Base-by-base conservation (phyloP, 78 protist genomes). In the Goniomonas avonlea region DNA sequence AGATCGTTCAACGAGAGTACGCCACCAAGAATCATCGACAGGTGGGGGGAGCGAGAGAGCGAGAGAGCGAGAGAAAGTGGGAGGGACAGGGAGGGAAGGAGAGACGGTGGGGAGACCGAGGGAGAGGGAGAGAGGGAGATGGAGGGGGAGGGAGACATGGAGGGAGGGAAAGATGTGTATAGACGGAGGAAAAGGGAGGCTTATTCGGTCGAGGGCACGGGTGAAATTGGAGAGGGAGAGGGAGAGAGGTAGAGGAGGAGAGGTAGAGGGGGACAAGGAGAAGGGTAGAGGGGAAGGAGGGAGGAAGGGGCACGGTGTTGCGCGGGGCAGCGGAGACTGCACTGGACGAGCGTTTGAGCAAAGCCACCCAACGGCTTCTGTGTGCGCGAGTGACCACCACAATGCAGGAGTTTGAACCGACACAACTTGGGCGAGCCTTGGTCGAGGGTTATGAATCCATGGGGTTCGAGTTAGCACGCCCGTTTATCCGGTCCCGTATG, bases 381-480 rank as follows among this genome's bases (percentile, higher is more conserved):
- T n/a, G n/a, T n/a, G n/a, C n/a, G n/a, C n/a, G n/a, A n/a, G n/a
- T n/a, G n/a, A n/a, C n/a, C n/a, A n/a, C n/a, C 69, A 11, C 27
- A 9, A 35, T 2, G 8, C 37, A 70, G 38, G 58, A 43, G 27
- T 92, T 92, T 50, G 7, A 3, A 7, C 90, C 93, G 37, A 85
- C 97, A 1, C 27, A 60, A 29, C 82, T 96, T 21, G 98, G 98
- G 7, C n/a, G 83, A 0, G 92, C 93, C 8, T 88, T 96, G 63
- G 90, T 89, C 39, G 86, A 84, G 0, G 94, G 89, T 8, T 94
- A 94, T 37, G 91, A 88, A 27, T 48, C 53, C 15, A 86, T 93
- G 83, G 98, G 94, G 25, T 56, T 94, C n/a, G 86, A 86, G 34
- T 80, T 93, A 11, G 74, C 88, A 5, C 71, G 76, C 50, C 96